These are phyloP conservation scores for Sporisorium reilianum DNA, from an alignment of 1,284 basidiomycete genomes.

Conservation along the genomic window DNA sequence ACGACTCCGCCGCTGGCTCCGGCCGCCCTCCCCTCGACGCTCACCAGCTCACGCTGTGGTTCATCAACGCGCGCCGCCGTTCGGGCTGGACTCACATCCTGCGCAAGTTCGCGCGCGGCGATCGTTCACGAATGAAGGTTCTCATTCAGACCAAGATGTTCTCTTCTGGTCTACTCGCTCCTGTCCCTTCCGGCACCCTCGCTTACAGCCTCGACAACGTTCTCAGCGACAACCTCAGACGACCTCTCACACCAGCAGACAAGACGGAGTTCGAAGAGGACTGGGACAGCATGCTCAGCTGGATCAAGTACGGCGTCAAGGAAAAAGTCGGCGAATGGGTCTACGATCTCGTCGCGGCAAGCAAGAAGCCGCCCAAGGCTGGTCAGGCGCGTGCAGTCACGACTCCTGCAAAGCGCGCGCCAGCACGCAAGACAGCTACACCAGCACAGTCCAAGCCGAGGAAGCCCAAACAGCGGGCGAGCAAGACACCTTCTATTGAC, in stretches of 20 bases:
- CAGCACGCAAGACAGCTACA: conserved; percentile 18
- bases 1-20: conserved; percentile 14
- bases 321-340: conserved; percentile 60
- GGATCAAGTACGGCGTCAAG: conserved; percentile 54
- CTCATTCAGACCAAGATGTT: conserved; percentile 42
- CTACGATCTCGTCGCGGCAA: conserved; percentile 35
- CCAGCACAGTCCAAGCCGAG: conserved; percentile 11
- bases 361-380: conserved; percentile 26
- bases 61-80: conserved; percentile 67
- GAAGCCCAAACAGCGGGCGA: conserved; percentile 16
- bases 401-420: conserved; percentile 27
- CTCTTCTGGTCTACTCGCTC: background rate
- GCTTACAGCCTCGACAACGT: conserved; percentile 17
- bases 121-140: conserved; percentile 28
- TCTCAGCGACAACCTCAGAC: conserved; percentile 26
- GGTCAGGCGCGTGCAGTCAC: conserved; percentile 20
- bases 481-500: conserved; percentile 21
- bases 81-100: conserved; percentile 63
- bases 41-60: conserved; percentile 63
- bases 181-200: background rate
- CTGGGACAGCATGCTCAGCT: conserved; percentile 52
- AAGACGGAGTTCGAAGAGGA: conserved; percentile 40
- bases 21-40: conserved; percentile 10
- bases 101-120: conserved; percentile 47
- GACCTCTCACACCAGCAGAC: conserved; percentile 16